phyloP scores from a whole-genome alignment of 768 basidiomycete species.

The Auricularia cornea region DNA sequence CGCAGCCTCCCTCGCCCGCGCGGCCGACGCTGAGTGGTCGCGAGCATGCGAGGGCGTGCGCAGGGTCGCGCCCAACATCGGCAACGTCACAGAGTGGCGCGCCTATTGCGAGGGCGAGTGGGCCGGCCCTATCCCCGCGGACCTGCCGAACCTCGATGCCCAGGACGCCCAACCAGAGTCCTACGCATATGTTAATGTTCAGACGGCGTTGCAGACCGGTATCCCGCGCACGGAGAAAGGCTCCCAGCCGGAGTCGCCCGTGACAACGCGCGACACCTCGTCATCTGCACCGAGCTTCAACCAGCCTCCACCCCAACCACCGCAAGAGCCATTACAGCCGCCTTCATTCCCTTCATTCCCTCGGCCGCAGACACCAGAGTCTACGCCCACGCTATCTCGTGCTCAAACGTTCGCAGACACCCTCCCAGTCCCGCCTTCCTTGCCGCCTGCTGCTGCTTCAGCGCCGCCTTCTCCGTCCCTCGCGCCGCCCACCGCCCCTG shows the following conservation, averaged over 20 bases:
- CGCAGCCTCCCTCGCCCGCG: conserved; percentile 54
- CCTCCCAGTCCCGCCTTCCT: background rate
- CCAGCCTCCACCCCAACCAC: background rate
- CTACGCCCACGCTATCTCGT: background rate
- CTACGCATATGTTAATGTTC: background rate
- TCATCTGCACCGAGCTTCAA: background rate
- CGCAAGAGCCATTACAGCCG: background rate
- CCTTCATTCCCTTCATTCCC: background rate
- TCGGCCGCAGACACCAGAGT: background rate
- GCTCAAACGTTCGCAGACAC: background rate
- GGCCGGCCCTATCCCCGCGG: conserved; percentile 35
- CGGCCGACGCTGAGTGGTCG: conserved; percentile 77
- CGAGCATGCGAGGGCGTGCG: conserved; percentile 65
- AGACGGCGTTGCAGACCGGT: background rate
- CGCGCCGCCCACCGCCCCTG: background rate
- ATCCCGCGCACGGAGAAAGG: background rate
- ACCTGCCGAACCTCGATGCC: conserved; percentile 16
- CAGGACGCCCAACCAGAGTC: background rate
- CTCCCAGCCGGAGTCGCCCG: background rate
- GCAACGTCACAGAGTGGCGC: conserved; percentile 64
- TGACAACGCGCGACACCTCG: background rate
- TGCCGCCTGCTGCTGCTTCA: background rate
- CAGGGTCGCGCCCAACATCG: conserved; percentile 55
- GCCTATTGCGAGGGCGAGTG: conserved; percentile 71
- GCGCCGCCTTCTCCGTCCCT: background rate